Percentiles rank a stretch among this genome's conserved stretches.
Evolutionary conservation across 306 rosid genomes (phyloP).

Genomic region (Vicia villosa): DNA sequence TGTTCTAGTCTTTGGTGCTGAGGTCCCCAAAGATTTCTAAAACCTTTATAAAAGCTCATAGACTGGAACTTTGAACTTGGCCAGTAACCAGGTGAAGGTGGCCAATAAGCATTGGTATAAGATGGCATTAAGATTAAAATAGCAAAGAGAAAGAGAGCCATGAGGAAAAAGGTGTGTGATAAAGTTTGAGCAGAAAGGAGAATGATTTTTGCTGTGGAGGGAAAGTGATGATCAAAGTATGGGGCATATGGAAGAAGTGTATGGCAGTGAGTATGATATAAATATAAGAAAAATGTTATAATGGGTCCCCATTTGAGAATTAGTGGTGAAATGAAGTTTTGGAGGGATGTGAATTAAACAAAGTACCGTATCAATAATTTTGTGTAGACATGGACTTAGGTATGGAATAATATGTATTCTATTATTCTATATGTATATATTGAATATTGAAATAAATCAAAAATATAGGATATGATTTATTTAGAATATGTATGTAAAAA

Average conservation of each 20-base stretch:
- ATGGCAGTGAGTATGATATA: conserved; percentile 54
- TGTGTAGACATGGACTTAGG: not conserved
- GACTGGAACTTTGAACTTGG: conserved; percentile 83
- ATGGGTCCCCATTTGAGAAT: conserved; percentile 53
- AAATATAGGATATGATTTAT: too few species aligned
- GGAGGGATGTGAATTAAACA: conserved; percentile 34
- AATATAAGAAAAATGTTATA: conserved; percentile 43
- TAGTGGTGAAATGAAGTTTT: conserved; percentile 38
- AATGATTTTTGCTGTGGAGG: conserved; percentile 46
- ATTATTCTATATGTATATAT: too few species aligned
- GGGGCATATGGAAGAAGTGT: conserved; percentile 42
- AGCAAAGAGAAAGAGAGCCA: conserved; percentile 57
- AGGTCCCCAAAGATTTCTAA: conserved; percentile 90
- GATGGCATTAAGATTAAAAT: conserved; percentile 50
- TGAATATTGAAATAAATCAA: too few species aligned
- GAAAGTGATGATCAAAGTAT: conserved; percentile 37
- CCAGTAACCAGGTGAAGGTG: conserved; percentile 91
- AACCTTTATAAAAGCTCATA: conserved; percentile 66
- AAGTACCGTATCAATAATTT: conserved; percentile 16
- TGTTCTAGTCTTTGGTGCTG: conserved; percentile 69
- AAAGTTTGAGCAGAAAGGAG: conserved; percentile 38
- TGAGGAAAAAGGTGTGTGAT: conserved; percentile 34
- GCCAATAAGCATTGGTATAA: conserved; percentile 70
- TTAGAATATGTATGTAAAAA: too few species aligned
- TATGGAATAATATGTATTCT: too few species aligned